Evolutionary conservation across 2,329 filamentous ascomycete genomes (phyloP), one percentile per base, ranked within the genome.

Genomic region (Lojkania enalia): DNA sequence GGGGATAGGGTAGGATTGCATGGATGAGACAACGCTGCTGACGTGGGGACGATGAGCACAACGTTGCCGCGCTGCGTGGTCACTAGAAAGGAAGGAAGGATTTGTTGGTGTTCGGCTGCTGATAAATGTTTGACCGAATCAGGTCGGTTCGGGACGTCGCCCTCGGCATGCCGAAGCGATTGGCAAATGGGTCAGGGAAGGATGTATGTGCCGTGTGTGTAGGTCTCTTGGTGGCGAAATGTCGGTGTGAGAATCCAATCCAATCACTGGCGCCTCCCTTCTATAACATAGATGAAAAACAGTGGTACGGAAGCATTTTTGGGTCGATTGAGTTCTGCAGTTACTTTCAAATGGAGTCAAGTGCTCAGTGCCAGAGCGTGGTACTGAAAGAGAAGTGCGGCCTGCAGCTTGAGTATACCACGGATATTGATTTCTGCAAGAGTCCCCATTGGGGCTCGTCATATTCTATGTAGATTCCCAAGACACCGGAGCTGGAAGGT

Each of bases 91-190:
- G 23, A n/a, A 27, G 23, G 23, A 27, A 7, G 23, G 23, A 7
- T 7, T 7, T 7, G 23, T n/a, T 27, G n/a, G 23, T 27, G 23
- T 7, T n/a, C n/a, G 23, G n/a, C 23, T n/a, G n/a, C 7, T n/a
- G 23, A n/a, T 27, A 27, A 7, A 27, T 27, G n/a, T 27, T 27
- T 7, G n/a, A 7, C 23, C 23, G 23, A 27, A n/a, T n/a, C 23
- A 27, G 7, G 23, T n/a, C 23, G 23, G 23, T 7, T 27, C 7
- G 23, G 23, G 23, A 27, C 23, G 23, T 27, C 23, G n/a, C 2
- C 12, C 43, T 48, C 45, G 45, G 45, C 45, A 43, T 33, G 35
- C 45, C 45, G 45, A 48, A 23, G 18, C 30, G 19, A 29, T 29
- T 25, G 19, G 20, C 11, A 3, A 20, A 20, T 21, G 9, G 18